Evolutionary conservation across 129 eudicot species (phyloP).

Genomic region (Centella asiatica): DNA sequence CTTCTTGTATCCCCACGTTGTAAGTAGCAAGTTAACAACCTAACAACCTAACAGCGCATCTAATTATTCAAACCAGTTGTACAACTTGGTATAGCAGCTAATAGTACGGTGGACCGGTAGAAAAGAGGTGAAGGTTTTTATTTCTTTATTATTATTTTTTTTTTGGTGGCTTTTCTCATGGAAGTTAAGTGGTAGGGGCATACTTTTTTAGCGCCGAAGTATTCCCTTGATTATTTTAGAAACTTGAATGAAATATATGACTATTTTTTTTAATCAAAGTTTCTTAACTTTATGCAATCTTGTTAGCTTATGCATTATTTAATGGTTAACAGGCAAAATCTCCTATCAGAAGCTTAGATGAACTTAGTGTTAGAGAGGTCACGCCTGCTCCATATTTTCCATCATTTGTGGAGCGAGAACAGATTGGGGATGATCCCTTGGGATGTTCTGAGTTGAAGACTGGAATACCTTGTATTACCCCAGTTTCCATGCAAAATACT

Average conservation of each 20-base stretch:
- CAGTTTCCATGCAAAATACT: constrained; percentile 17
- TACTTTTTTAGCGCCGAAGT: neutral
- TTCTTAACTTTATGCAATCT: neutral
- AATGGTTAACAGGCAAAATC: constrained; percentile 79
- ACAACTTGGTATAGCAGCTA: too few species aligned
- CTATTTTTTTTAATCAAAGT: neutral
- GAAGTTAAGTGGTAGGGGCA: neutral
- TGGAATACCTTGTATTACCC: neutral
- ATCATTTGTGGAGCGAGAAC: constrained; percentile 35
- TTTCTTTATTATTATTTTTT: too few species aligned
- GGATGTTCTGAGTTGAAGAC: neutral
- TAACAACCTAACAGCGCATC: too few species aligned
- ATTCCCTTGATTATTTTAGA: neutral
- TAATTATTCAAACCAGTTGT: too few species aligned
- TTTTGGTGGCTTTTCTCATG: neutral
- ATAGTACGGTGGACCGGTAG: too few species aligned
- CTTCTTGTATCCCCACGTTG: too few species aligned
- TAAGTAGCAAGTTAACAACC: too few species aligned
- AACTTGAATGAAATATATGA: neutral
- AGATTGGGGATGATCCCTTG: constrained; percentile 11
- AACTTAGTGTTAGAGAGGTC: constrained; percentile 66
- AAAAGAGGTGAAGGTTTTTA: too few species aligned
- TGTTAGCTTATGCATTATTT: neutral
- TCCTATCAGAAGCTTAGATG: constrained; percentile 72
- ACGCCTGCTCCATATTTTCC: constrained; percentile 65